phyloP scores from a whole-genome alignment of 768 basidiomycete species.

The Amanita pallidorosea region DNA sequence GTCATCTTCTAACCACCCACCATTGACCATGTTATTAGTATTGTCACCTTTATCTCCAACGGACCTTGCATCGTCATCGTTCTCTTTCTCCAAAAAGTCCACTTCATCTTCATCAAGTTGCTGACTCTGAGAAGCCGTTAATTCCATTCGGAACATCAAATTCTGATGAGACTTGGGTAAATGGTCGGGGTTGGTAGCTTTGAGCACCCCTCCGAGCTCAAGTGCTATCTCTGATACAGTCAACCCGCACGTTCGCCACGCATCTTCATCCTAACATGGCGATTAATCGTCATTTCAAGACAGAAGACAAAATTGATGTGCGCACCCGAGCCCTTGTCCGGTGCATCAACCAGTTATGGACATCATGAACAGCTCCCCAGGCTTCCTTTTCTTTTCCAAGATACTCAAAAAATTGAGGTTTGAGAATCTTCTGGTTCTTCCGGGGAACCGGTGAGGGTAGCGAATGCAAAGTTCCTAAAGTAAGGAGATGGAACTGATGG shows the following conservation, averaged over 20 bases:
- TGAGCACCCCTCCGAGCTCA: constrained; percentile 51
- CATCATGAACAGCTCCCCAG: constrained; percentile 45
- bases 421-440: constrained; percentile 71
- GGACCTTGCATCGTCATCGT: constrained; percentile 5
- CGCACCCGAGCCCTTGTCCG: constrained; percentile 13
- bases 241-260: constrained; percentile 34
- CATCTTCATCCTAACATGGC: constrained; percentile 11
- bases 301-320: background rate
- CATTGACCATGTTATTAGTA: constrained; percentile 22
- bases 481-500: constrained; percentile 77
- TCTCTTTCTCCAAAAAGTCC: constrained; percentile 12
- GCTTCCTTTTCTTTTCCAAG: constrained; percentile 48
- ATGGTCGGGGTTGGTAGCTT: constrained; percentile 26
- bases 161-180: constrained; percentile 26
- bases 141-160: constrained; percentile 31
- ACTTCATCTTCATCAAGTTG: constrained; percentile 25
- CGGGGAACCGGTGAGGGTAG: constrained; percentile 81
- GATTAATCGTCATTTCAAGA: background rate
- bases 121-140: constrained; percentile 5
- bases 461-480: constrained; percentile 76
- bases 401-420: constrained; percentile 76
- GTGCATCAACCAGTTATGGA: constrained; percentile 45
- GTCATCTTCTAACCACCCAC: constrained; percentile 47
- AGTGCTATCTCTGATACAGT: constrained; percentile 36
- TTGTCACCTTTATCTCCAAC: constrained; percentile 15